Conservation (phyloP, 345 rosid species). For the Gossypium raimondii region DNA sequence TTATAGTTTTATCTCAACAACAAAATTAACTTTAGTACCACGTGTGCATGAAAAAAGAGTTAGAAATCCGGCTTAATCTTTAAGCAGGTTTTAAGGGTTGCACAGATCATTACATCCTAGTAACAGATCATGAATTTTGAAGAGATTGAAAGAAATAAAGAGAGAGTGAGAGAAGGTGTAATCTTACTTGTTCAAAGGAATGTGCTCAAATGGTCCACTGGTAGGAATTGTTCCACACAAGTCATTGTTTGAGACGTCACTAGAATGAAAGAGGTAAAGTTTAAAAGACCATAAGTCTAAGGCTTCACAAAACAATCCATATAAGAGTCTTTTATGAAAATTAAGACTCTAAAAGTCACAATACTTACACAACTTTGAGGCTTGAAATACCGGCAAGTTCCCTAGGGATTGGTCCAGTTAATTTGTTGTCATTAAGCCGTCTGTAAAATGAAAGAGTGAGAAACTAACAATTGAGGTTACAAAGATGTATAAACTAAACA, state of each 20-base stretch:
- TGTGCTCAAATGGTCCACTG: slow-evolving; percentile 78
- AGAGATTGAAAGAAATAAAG: not conserved
- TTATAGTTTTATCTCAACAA: not conserved
- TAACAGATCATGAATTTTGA: not conserved
- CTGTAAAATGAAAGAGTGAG: slow-evolving; percentile 30
- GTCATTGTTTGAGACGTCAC: slow-evolving; percentile 87
- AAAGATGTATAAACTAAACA: not conserved
- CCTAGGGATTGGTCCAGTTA: slow-evolving; percentile 65
- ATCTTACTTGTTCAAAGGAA: slow-evolving; percentile 79
- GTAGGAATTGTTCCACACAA: slow-evolving; percentile 97
- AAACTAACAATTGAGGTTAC: not conserved
- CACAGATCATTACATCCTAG: not conserved
- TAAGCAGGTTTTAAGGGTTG: not conserved
- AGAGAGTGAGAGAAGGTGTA: not conserved
- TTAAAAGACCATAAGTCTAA: not conserved
- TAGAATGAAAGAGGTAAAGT: slow-evolving; percentile 28
- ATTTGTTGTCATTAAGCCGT: slow-evolving; percentile 57
- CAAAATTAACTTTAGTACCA: not conserved
- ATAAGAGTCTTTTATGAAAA: not conserved
- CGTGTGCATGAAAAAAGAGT: not conserved
- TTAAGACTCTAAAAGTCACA: not conserved
- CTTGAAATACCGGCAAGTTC: slow-evolving; percentile 49
- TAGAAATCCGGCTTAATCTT: not conserved
- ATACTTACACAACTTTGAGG: slow-evolving; percentile 73
- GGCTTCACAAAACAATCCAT: not conserved